These are phyloP conservation scores for Hamigera avellanea DNA, from an alignment of 495 filamentous ascomycete species.

Conservation along the genomic window DNA sequence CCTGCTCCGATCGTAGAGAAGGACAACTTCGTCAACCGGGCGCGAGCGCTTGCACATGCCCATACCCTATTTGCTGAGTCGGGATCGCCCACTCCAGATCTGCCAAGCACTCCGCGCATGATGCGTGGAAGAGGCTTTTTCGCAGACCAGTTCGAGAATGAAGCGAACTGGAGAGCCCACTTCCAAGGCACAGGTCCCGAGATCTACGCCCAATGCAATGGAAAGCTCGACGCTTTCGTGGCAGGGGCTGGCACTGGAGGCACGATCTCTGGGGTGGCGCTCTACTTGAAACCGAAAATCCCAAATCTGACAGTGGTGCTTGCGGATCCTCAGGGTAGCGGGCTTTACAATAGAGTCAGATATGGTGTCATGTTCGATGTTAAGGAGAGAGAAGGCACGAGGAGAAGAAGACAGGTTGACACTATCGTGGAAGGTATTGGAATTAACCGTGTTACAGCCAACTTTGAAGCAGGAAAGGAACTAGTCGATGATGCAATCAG, in stretches of 20 bases:
- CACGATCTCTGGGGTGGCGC: constrained; percentile 78
- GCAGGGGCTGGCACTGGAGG: constrained; percentile 94
- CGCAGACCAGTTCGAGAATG: constrained; percentile 91
- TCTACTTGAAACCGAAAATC: constrained; percentile 63
- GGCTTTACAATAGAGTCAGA: constrained; percentile 78
- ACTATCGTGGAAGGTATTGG: constrained; percentile 95
- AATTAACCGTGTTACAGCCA: constrained; percentile 82
- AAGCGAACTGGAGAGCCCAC: constrained; percentile 79
- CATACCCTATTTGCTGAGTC: constrained; percentile 44
- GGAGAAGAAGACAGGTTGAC: constrained; percentile 82
- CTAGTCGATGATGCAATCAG: constrained; percentile 82
- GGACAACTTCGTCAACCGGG: constrained; percentile 89
- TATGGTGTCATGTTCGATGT: constrained; percentile 92
- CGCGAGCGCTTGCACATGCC: constrained; percentile 59
- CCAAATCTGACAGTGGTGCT: constrained; percentile 61
- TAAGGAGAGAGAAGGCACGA: constrained; percentile 81
- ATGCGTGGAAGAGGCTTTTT: constrained; percentile 61
- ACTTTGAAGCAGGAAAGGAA: constrained; percentile 76
- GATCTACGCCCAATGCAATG: constrained; percentile 68
- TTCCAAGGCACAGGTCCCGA: constrained; percentile 77
- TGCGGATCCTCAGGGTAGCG: constrained; percentile 90
- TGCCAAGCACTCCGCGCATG: constrained; percentile 5
- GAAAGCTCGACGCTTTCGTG: constrained; percentile 76
- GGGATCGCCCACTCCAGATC: constrained; percentile 1
- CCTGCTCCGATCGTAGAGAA: constrained; percentile 86